Evolutionary conservation across 768 basidiomycete genomes (phyloP).

Genomic region (Dictyophora rubrovolvata): DNA sequence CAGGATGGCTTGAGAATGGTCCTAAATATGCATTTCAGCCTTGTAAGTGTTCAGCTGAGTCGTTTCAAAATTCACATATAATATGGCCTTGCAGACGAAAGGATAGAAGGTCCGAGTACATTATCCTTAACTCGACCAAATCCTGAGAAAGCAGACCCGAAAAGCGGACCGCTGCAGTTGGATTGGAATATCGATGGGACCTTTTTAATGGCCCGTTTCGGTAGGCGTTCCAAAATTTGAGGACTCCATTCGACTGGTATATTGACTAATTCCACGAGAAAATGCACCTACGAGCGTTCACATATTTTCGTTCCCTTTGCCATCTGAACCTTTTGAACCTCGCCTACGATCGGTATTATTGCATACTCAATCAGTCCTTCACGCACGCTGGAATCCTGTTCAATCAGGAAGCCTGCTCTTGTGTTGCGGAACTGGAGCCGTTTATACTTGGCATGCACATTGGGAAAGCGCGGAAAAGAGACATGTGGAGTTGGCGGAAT

Average conservation of each 20-base stretch:
- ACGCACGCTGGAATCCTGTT: conserved; percentile 77
- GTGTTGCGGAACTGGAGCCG: conserved; percentile 54
- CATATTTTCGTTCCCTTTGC: conserved; percentile 62
- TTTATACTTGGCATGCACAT: conserved; percentile 79
- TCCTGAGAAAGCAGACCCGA: conserved; percentile 51
- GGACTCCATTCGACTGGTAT: background rate
- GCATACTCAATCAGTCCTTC: conserved; percentile 52
- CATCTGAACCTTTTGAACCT: conserved; percentile 47
- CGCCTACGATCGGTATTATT: conserved; percentile 55
- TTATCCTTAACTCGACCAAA: conserved; percentile 44
- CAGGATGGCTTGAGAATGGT: conserved; percentile 74
- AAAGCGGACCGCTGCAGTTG: conserved; percentile 59
- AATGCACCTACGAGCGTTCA: conserved; percentile 52
- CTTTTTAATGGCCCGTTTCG: conserved; percentile 64
- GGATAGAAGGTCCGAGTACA: conserved; percentile 44
- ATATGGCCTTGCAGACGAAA: conserved; percentile 43
- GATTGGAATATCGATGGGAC: conserved; percentile 76
- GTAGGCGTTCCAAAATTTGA: conserved; percentile 24
- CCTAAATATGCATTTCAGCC: conserved; percentile 81
- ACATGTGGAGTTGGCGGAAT: conserved; percentile 73
- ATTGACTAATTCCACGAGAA: conserved; percentile 30
- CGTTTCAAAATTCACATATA: background rate
- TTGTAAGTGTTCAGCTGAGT: conserved; percentile 36
- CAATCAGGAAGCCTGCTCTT: conserved; percentile 60
- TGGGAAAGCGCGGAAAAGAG: conserved; percentile 36